These are phyloP conservation scores for Trypanosoma mega DNA, from an alignment of 208 protist genomes.

Conservation along the genomic window DNA sequence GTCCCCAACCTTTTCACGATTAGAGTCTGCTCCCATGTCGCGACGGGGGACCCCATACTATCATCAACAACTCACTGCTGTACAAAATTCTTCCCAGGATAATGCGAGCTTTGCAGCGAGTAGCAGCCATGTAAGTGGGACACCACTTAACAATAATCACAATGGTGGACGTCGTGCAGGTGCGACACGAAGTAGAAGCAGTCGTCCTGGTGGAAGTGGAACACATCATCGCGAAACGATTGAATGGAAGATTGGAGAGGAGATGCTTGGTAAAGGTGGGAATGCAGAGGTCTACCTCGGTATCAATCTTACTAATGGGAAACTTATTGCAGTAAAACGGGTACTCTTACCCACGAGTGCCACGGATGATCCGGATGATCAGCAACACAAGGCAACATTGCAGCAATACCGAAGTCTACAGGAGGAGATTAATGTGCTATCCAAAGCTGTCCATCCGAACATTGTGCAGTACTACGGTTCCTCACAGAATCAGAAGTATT, in stretches of 20 bases:
- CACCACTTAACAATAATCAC: conserved; percentile 1
- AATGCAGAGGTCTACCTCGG: conserved; percentile 89
- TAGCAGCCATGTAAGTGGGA: conserved; percentile 12
- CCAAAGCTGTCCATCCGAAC: conserved; percentile 87
- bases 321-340: conserved; percentile 90
- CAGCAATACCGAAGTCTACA: conserved; percentile 85
- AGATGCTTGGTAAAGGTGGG: conserved; percentile 89
- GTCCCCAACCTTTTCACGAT: conserved; percentile 2
- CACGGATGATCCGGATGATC: conserved; percentile 32
- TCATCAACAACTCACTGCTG: neutral
- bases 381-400: conserved; percentile 58
- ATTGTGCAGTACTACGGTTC: conserved; percentile 92
- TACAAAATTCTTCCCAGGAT: conserved; percentile 8
- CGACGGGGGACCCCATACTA: conserved; percentile 12
- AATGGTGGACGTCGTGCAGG: conserved; percentile 22
- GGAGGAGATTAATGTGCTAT: conserved; percentile 89
- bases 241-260: conserved; percentile 90
- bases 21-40: conserved; percentile 4
- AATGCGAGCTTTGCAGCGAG: conserved; percentile 9
- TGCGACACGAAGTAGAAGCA: conserved; percentile 24
- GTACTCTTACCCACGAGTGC: conserved; percentile 61
- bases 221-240: conserved; percentile 61
- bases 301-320: conserved; percentile 89
- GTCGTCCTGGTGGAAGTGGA: conserved; percentile 9
- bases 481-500: conserved; percentile 77